A percentile compares a stretch with the other conserved stretches of the same genome.
Conservation (phyloP, 164 flowering plant genomes). For the Warburgia ugandensis region DNA sequence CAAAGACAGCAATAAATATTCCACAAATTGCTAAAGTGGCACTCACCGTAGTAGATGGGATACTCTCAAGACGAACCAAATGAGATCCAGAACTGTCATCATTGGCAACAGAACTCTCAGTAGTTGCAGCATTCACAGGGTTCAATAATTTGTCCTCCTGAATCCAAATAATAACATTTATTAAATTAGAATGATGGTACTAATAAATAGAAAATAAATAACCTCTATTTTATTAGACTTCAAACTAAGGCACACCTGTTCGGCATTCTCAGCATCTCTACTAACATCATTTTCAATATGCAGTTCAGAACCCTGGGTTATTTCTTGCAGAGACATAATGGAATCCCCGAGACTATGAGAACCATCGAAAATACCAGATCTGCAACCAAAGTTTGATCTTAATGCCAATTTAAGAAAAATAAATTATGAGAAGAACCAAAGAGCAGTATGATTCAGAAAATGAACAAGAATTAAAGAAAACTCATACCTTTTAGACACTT, state of each 20-base stretch:
- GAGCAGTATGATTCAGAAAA: neutral
- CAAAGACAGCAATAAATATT: neutral
- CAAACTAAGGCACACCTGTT: neutral
- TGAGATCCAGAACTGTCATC: constrained; percentile 5
- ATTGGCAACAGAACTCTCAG: constrained; percentile 12
- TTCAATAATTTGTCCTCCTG: constrained; percentile 14
- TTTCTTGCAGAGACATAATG: constrained; percentile 15
- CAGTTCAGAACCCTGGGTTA: constrained; percentile 10
- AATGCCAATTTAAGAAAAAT: neutral
- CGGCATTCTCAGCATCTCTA: constrained; percentile 5
- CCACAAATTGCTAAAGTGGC: neutral
- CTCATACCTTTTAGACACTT: constrained; percentile 57
- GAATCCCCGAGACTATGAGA: constrained; percentile 8
- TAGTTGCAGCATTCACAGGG: constrained; percentile 3
- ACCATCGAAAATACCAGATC: constrained; percentile 18
- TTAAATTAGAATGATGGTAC: neutral
- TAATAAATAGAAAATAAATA: neutral
- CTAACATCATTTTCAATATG: constrained; percentile 9
- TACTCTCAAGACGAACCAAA: constrained; percentile 12
- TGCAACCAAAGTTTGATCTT: constrained; percentile 10
- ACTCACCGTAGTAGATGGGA: constrained; percentile 11
- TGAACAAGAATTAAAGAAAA: neutral
- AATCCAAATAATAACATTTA: constrained; percentile 3
- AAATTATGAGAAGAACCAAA: neutral
- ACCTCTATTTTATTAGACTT: neutral